Base-by-base conservation (phyloP, 2,329 filamentous ascomycete species). In the Claviceps sp. region DNA sequence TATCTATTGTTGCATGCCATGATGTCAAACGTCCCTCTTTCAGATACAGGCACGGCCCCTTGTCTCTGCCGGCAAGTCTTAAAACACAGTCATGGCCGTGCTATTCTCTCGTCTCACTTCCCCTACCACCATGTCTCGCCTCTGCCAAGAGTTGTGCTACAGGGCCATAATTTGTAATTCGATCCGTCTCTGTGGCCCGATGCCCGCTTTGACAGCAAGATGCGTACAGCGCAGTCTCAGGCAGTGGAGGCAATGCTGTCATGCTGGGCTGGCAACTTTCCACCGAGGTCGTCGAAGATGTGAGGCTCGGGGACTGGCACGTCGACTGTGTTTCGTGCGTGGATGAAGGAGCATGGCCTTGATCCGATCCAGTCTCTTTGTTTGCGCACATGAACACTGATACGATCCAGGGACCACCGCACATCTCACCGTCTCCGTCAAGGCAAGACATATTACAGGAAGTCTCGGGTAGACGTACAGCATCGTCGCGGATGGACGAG, bases 321-420 rank as follows among this genome's bases (percentile, higher is more conserved):
- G 42, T 14, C 13, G 38, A 14, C 13, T 14, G 38, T 16, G 6
- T 46, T 18, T 22, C 44, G 3, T 18, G 11, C n/a, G n/a, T 5
- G 8, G 9, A 34, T 9, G 20, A 40, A 38, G 41, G 16, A 20
- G 14, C 34, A 20, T 8, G 5, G 8, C 7, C 37, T 18, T 37
- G 24, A 14, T 16, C 26, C 38, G 22, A 14, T 46, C 30, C 4
- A 30, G 34, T 22, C 7, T 7, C 16, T 4, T 48, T 26, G 4
- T 53, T 46, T 20, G 54, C 26, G 37, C 52, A 53, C 20, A 48
- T 47, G 22, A 56, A 60, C 6, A 63, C 56, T 5, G 58, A 57
- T 6, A 63, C 50, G 4, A 58, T 56, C 62, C 62, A 64, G n/a
- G 46, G 54, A 14, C 62, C 61, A 14, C 62, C 62, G 46, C 61